Percentiles rank a stretch among this genome's conserved stretches.
These are phyloP conservation scores for Beta corolliflora DNA, from an alignment of 179 eudicot genomes.

Conservation along the genomic window DNA sequence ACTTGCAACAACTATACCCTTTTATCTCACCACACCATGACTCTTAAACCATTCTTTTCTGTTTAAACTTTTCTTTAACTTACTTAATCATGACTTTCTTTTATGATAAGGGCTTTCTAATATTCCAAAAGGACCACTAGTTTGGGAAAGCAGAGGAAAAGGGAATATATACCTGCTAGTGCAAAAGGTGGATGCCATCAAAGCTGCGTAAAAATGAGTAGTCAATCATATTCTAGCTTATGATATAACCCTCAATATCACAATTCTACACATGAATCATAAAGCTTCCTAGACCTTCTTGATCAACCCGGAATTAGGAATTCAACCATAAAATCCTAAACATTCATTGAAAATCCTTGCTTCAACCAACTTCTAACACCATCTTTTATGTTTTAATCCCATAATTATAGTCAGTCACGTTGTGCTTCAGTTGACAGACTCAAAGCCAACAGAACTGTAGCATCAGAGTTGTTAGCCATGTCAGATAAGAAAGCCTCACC, in stretches of 20 bases:
- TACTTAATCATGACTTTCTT: conserved; percentile 16
- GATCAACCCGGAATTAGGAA: neutral
- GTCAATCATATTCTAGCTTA: conserved; percentile 20
- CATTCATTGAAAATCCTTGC: neutral
- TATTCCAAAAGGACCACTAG: conserved; percentile 39
- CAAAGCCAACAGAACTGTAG: neutral
- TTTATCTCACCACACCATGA: conserved; percentile 10
- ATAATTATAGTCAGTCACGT: too few relatives aligned
- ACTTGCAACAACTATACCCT: conserved; percentile 22
- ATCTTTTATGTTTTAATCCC: too few relatives aligned
- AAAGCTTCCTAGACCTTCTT: neutral
- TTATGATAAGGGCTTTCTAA: conserved; percentile 23
- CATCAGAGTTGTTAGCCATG: conserved; percentile 2
- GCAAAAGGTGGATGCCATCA: conserved; percentile 31
- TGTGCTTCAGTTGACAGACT: neutral
- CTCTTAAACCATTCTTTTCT: conserved; percentile 23
- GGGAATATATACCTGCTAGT: conserved; percentile 41
- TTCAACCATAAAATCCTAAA: conserved; percentile 1
- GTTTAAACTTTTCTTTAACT: neutral
- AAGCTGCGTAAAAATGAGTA: conserved; percentile 26
- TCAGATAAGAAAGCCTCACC: conserved; percentile 26
- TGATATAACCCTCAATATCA: neutral
- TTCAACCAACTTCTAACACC: neutral
- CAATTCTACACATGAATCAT: neutral
- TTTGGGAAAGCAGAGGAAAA: conserved; percentile 30